A percentile compares a stretch with the other conserved stretches of the same genome.
Evolutionary conservation across 805 yeast species (phyloP).

Genomic region (Kodamaea fukazawae): DNA sequence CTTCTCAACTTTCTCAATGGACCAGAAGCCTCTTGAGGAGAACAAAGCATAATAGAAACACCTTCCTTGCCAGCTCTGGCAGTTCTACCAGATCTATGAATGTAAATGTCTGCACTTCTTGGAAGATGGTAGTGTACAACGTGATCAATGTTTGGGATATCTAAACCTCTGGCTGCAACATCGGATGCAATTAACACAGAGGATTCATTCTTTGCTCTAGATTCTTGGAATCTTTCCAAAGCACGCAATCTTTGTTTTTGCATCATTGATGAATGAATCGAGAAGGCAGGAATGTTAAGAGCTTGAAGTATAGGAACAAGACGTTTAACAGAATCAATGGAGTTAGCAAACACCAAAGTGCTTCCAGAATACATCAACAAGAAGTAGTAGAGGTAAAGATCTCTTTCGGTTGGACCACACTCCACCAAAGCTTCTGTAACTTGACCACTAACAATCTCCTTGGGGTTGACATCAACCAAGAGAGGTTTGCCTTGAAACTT

Average conservation of each 20-base stretch:
- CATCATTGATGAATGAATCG: conserved; percentile 90
- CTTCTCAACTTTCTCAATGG: conserved; percentile 75
- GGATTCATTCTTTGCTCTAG: conserved; percentile 45
- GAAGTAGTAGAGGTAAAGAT: conserved; percentile 85
- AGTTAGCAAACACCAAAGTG: conserved; percentile 87
- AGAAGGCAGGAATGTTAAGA: conserved; percentile 65
- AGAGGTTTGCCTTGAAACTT: conserved; percentile 68
- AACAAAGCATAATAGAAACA: conserved; percentile 89
- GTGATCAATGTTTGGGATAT: conserved; percentile 85
- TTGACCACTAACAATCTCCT: conserved; percentile 68
- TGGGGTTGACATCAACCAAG: conserved; percentile 84
- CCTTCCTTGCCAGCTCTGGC: conserved; percentile 94
- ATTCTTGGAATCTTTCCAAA: conserved; percentile 71
- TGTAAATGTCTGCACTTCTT: conserved; percentile 87
- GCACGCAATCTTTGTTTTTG: conserved; percentile 89
- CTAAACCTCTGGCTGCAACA: conserved; percentile 97
- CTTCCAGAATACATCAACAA: conserved; percentile 82
- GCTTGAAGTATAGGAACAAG: conserved; percentile 71
- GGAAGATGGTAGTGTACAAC: conserved; percentile 96
- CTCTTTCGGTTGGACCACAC: conserved; percentile 88
- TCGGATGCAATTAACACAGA: conserved; percentile 88
- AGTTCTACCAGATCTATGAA: conserved; percentile 98
- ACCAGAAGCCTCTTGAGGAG: conserved; percentile 91
- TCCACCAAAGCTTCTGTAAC: conserved; percentile 86
- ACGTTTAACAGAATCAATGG: conserved; percentile 92